These are phyloP conservation scores for Corrigiola litoralis DNA, from an alignment of 179 eudicot species.

Conservation along the genomic window DNA sequence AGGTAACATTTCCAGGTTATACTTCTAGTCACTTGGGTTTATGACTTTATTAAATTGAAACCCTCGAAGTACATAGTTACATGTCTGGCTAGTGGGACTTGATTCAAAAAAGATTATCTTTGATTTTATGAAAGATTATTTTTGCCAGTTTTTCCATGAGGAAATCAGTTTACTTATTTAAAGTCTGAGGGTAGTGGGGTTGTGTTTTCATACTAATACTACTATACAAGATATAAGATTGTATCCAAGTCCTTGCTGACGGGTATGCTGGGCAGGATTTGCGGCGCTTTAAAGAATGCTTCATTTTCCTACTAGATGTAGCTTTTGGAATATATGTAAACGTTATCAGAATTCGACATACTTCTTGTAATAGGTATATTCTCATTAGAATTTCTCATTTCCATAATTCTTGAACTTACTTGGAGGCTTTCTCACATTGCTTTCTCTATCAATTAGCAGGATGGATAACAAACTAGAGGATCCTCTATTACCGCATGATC, in stretches of 20 bases:
- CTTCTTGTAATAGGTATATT: conserved; percentile 49
- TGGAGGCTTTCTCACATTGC: too few relatives aligned
- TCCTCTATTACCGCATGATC: conserved; percentile 48
- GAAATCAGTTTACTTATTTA: neutral
- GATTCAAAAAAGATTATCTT: too few relatives aligned
- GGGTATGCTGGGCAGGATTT: conserved; percentile 31
- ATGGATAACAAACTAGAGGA: conserved; percentile 46
- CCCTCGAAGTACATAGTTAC: too few relatives aligned
- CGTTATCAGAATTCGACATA: conserved; percentile 35
- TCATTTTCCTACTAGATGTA: conserved; percentile 37
- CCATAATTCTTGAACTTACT: too few relatives aligned
- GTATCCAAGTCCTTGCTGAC: neutral
- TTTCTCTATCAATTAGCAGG: conserved; percentile 25
- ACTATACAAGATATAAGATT: neutral
- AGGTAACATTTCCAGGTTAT: too few relatives aligned
- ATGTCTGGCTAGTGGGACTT: neutral
- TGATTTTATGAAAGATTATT: neutral
- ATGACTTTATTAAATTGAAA: too few relatives aligned
- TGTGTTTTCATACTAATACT: neutral
- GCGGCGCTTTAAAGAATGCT: conserved; percentile 39
- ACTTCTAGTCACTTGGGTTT: too few relatives aligned
- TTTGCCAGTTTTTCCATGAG: neutral
- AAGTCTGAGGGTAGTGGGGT: neutral
- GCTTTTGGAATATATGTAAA: conserved; percentile 46
- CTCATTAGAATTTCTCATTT: neutral